Base-by-base conservation (phyloP, 2,329 filamentous ascomycete species). In the Rhytidhysteron rufulum region DNA sequence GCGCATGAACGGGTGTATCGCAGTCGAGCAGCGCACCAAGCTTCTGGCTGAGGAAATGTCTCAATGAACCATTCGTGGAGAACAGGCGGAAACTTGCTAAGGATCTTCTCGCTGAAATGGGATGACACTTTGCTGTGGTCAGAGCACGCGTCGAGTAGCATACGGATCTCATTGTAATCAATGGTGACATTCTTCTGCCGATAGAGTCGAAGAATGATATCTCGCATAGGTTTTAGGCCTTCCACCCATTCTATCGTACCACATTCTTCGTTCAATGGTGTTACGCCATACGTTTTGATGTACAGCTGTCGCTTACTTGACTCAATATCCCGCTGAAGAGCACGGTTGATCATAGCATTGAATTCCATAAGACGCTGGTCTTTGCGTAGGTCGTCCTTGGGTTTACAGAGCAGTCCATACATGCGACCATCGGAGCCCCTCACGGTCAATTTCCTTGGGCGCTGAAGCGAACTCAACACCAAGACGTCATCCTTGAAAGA, bases 341-440 rank as follows among this genome's bases (percentile, higher is more conserved):
- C 88, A 43, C 93, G 80, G 62, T 98, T 98, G 71, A 98, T 97
- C 80, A 97, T 93, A 33, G 85, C 83, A 62, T 97, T 98, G 73
- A 98, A 98, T 61, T 98, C 94, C 90, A 98, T 98, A 16, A 98
- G 81, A 37, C 93, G 88, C 64, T 97, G 91, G 57, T 99, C 94
- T 51, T 95, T 98, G 37, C 93, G 85, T 18, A 99, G 78, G 63
- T 99, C 94, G 62, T 98, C 93, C 64, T 97, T 97, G 7, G 93
- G 94, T 60, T 99, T 98, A 72, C 95, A 94, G 41, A 99, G 77
- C 6, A 98, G 79, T 49, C 88, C 87, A 63, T 98, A 98, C 15
- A 78, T 77, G 43, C 85, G 85, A 6, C 94, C 93, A 65, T 99
- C 89, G 0, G 87, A 91, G 1, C 91, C 93, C 40, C 87, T 80